Conservation (phyloP, 2,329 filamentous ascomycete genomes). For the Neoascochyta sp. region DNA sequence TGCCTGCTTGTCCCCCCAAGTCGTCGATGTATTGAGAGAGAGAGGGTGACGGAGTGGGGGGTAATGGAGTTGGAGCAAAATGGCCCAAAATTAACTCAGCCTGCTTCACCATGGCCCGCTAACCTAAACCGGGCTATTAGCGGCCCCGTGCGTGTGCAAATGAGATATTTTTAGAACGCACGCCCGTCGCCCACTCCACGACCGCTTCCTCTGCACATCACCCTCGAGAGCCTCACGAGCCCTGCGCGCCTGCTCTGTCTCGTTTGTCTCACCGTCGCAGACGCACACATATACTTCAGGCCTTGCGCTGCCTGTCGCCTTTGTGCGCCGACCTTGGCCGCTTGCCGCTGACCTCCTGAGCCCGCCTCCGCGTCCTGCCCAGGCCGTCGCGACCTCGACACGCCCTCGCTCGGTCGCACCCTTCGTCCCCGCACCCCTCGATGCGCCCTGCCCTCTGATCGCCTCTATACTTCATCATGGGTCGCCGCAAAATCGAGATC, state of each 20-base stretch:
- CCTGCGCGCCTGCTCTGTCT: slow-evolving; percentile 13
- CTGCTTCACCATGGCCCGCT: too few relatives aligned
- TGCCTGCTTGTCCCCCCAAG: too few relatives aligned
- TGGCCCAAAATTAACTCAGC: too few relatives aligned
- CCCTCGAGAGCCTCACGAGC: slow-evolving; percentile 27
- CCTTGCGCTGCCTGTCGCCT: slow-evolving; percentile 15
- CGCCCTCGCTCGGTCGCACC: slow-evolving; percentile 15
- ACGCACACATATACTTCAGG: slow-evolving; percentile 31
- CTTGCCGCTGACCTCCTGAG: slow-evolving; percentile 23
- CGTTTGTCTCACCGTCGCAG: too few relatives aligned
- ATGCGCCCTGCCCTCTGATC: slow-evolving; percentile 30
- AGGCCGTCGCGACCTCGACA: slow-evolving; percentile 19
- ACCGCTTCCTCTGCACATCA: slow-evolving; percentile 27
- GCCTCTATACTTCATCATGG: slow-evolving; percentile 61
- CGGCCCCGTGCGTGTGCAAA: too few relatives aligned
- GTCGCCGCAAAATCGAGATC: slow-evolving; percentile 98
- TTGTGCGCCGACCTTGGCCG: slow-evolving; percentile 20
- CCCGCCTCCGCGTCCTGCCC: slow-evolving; percentile 16
- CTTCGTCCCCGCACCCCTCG: slow-evolving; percentile 11
- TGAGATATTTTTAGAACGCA: too few relatives aligned
- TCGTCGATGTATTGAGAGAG: too few relatives aligned
- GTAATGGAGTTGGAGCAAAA: too few relatives aligned
- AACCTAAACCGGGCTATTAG: too few relatives aligned
- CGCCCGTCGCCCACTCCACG: slow-evolving; percentile 19
- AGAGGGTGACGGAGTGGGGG: too few relatives aligned